Conservation (phyloP, 2,329 filamentous ascomycete genomes). For the Amauroascus verrucosus region DNA sequence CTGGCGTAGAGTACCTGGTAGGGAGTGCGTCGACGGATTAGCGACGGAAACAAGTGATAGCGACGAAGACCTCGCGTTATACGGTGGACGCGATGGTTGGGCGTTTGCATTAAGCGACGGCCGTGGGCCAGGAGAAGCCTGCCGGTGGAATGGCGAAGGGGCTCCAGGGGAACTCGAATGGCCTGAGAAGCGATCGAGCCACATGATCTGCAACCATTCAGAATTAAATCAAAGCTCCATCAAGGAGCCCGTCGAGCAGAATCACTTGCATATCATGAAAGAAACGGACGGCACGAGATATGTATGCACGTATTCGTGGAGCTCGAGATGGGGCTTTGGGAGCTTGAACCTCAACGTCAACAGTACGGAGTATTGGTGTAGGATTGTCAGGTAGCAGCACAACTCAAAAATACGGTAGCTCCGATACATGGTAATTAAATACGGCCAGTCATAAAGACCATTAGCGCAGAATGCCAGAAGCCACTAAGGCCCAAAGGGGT, state of each 20-base stretch:
- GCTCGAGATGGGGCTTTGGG: no score
- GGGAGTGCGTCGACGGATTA: conserved; percentile 65
- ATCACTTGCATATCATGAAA: background rate
- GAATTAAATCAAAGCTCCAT: conserved; percentile 1
- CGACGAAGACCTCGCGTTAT: conserved; percentile 63
- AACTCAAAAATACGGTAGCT: no score
- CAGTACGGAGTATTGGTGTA: no score
- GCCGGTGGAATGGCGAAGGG: conserved; percentile 53
- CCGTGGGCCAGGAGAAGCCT: conserved; percentile 60
- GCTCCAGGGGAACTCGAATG: conserved; percentile 56
- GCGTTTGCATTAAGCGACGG: conserved; percentile 59
- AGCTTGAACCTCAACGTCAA: no score
- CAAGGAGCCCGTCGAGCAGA: background rate
- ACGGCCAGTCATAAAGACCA: conserved; percentile 5
- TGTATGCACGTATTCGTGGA: background rate
- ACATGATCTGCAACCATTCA: conserved; percentile 48
- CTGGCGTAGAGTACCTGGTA: conserved; percentile 55
- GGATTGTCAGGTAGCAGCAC: no score
- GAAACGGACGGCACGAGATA: background rate
- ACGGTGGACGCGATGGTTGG: conserved; percentile 56
- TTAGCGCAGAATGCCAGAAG: conserved; percentile 8
- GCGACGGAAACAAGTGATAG: conserved; percentile 61
- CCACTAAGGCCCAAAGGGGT: conserved; percentile 7
- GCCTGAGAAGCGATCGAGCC: conserved; percentile 76
- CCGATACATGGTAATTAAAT: no score